These are phyloP conservation scores for Lactifluus hygrophoroides DNA, from an alignment of 768 basidiomycete genomes.

Conservation along the genomic window DNA sequence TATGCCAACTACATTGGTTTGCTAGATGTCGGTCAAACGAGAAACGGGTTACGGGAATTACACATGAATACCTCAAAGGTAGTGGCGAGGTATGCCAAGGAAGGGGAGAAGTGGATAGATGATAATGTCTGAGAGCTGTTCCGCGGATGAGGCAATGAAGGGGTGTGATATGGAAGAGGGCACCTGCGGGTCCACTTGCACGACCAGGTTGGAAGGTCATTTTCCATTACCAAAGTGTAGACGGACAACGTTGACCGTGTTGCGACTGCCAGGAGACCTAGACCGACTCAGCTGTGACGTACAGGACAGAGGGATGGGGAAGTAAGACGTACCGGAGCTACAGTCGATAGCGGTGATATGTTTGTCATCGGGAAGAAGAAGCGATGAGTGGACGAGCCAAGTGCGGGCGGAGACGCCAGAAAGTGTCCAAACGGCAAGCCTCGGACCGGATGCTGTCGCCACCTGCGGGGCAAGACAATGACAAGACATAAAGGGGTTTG, in stretches of 20 bases:
- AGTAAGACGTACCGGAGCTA: conserved; percentile 51
- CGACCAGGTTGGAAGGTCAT: conserved; percentile 78
- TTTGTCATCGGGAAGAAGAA: conserved; percentile 50
- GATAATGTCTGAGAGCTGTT: conserved; percentile 42
- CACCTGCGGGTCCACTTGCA: conserved; percentile 68
- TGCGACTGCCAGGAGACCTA: conserved; percentile 71
- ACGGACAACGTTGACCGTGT: conserved; percentile 53
- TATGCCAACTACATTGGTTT: conserved; percentile 49
- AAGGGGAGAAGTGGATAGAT: conserved; percentile 61
- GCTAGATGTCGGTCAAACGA: conserved; percentile 31
- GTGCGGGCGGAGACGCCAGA: conserved; percentile 52
- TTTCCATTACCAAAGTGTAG: conserved; percentile 69
- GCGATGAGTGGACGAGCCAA: conserved; percentile 79
- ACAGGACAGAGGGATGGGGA: conserved; percentile 10
- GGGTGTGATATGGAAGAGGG: conserved; percentile 14
- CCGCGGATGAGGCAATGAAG: neutral
- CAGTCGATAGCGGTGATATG: conserved; percentile 58
- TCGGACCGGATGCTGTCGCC: conserved; percentile 57
- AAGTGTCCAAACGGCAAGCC: conserved; percentile 72
- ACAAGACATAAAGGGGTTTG: neutral
- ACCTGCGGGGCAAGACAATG: conserved; percentile 37
- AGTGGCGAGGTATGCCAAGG: conserved; percentile 63
- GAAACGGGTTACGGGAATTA: neutral
- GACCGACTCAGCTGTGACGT: conserved; percentile 22
- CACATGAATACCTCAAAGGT: conserved; percentile 40